These are phyloP conservation scores for Globisporangium abappressorium DNA, from an alignment of 352 stramenopile species.

Conservation along the genomic window DNA sequence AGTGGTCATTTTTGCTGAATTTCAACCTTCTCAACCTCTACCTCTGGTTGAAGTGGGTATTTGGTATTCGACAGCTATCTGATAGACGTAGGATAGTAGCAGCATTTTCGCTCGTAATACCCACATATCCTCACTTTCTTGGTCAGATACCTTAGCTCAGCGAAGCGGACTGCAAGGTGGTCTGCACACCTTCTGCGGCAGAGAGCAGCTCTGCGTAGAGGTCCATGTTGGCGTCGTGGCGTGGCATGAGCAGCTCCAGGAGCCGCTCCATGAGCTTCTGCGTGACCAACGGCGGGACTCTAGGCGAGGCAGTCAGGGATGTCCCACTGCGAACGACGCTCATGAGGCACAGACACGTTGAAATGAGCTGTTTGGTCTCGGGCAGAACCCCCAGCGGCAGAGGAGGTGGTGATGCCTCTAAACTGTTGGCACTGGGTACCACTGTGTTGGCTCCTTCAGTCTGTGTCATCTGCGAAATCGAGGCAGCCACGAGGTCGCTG, in stretches of 20 bases:
- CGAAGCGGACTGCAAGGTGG: neutral
- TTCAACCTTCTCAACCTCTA: neutral
- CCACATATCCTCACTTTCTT: neutral
- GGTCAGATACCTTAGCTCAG: neutral
- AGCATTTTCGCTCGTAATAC: too few relatives aligned
- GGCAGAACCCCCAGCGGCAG: slow-evolving; percentile 16
- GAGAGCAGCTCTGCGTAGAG: slow-evolving; percentile 54
- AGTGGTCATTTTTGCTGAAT: neutral
- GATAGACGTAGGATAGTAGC: too few relatives aligned
- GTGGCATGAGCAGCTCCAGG: slow-evolving; percentile 56
- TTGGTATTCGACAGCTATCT: neutral
- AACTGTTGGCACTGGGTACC: neutral
- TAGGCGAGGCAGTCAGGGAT: slow-evolving; percentile 1
- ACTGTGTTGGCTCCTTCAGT: neutral
- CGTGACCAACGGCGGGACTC: slow-evolving; percentile 44
- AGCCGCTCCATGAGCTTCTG: slow-evolving; percentile 63
- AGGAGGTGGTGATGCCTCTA: neutral
- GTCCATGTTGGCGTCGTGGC: slow-evolving; percentile 57
- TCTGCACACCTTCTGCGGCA: slow-evolving; percentile 16
- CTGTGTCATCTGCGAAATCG: slow-evolving; percentile 13
- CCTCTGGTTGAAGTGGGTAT: neutral
- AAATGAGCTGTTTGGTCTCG: slow-evolving; percentile 49
- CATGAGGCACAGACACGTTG: slow-evolving; percentile 54
- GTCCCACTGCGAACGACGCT: slow-evolving; percentile 37
- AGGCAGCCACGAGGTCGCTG: slow-evolving; percentile 11